A percentile compares a stretch with the other conserved stretches of the same genome.
Conservation (phyloP, 441 rosid species). For the Francoa sonchifolia region DNA sequence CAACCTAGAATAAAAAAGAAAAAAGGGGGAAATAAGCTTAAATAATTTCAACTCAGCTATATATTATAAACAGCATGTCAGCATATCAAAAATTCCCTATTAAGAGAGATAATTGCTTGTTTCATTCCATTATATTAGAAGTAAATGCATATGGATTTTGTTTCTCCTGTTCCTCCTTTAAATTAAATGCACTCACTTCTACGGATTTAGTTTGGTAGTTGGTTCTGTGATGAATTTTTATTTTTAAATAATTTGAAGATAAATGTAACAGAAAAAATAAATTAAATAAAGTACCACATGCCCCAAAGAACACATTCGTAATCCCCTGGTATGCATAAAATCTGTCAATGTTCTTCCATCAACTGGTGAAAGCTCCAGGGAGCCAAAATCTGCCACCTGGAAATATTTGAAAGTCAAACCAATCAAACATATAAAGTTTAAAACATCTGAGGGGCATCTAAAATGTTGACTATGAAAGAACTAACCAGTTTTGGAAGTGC, state of each 20-base stretch:
- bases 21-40: conserved; percentile 8
- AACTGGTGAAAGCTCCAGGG: conserved; percentile 80
- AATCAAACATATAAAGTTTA: conserved; percentile 11
- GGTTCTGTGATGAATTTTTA: no score
- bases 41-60: not conserved
- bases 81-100: no score
- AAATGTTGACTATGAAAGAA: conserved; percentile 15
- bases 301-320: conserved; percentile 67
- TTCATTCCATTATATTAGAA: no score
- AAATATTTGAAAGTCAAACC: conserved; percentile 13
- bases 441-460: conserved; percentile 8
- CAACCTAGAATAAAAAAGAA: conserved; percentile 33
- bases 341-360: conserved; percentile 81
- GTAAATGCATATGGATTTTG: no score
- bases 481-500: conserved; percentile 76
- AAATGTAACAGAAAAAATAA: conserved; percentile 7
- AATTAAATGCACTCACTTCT: no score
- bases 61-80: no score
- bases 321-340: conserved; percentile 79
- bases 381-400: conserved; percentile 83
- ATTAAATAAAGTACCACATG: conserved; percentile 40
- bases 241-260: no score
- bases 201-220: no score
- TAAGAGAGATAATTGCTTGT: no score
- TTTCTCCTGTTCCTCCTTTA: no score